Evolutionary conservation across 2,329 filamentous ascomycete genomes (phyloP).

Genomic region (Trichoderma koningiopsis): DNA sequence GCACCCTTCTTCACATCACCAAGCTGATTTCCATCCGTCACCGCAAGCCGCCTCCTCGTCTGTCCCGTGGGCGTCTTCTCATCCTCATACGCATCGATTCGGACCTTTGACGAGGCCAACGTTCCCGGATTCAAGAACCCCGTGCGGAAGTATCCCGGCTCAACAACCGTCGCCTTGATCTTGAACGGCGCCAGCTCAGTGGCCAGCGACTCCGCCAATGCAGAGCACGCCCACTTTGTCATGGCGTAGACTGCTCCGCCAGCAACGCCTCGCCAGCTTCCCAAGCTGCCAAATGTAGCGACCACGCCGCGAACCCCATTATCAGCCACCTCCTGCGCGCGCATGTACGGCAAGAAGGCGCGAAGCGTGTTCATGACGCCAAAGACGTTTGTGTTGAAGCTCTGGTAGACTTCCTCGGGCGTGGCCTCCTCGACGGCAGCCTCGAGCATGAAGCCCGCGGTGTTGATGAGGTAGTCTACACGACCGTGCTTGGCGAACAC

Average conservation of each 20-base stretch:
- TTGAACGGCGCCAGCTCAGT: constrained; percentile 50
- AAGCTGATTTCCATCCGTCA: constrained; percentile 51
- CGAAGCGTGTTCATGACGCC: constrained; percentile 52
- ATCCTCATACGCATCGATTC: constrained; percentile 39
- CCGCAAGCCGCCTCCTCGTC: constrained; percentile 36
- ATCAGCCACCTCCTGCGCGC: constrained; percentile 38
- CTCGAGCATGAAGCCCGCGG: constrained; percentile 49
- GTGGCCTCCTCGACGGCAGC: constrained; percentile 46
- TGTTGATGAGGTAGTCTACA: constrained; percentile 53
- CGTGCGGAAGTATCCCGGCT: constrained; percentile 58
- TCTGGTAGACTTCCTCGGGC: constrained; percentile 40
- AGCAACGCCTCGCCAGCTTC: constrained; percentile 45
- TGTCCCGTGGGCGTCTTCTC: constrained; percentile 36
- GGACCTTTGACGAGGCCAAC: constrained; percentile 33
- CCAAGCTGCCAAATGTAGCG: constrained; percentile 51
- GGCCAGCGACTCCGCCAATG: constrained; percentile 47
- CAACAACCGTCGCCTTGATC: constrained; percentile 46
- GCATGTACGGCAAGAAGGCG: constrained; percentile 51
- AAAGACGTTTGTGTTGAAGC: constrained; percentile 58
- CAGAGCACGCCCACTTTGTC: constrained; percentile 51
- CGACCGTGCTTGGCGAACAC: constrained; percentile 40
- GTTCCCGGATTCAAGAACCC: constrained; percentile 46
- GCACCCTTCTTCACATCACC: constrained; percentile 59
- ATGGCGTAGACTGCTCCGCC: constrained; percentile 46
- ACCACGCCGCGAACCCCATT: constrained; percentile 36